Conservation (phyloP, 495 filamentous ascomycete genomes). For the Penicillium argentinense region DNA sequence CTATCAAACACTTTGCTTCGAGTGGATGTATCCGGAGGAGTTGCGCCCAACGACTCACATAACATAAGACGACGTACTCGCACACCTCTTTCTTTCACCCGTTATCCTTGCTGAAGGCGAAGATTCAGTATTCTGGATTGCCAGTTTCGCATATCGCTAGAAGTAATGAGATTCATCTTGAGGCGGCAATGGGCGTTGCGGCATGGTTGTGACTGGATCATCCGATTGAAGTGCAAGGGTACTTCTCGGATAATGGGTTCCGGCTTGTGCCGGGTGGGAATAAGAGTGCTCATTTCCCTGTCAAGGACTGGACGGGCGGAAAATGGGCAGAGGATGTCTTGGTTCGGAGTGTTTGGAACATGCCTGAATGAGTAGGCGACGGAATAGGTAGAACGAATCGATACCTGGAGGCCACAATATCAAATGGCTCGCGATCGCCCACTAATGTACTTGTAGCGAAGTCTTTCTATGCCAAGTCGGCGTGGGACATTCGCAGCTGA, state of each 20-base stretch:
- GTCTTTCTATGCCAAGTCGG: too few species aligned
- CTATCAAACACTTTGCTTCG: constrained; percentile 51
- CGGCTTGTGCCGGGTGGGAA: constrained; percentile 53
- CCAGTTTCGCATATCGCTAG: constrained; percentile 39
- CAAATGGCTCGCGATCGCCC: too few species aligned
- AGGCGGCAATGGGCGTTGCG: constrained; percentile 56
- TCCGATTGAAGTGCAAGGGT: constrained; percentile 53
- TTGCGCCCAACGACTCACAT: constrained; percentile 49
- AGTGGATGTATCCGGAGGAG: constrained; percentile 55
- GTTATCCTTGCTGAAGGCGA: constrained; percentile 48
- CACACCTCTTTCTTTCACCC: constrained; percentile 60
- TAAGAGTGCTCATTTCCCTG: constrained; percentile 47
- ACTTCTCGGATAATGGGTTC: constrained; percentile 64
- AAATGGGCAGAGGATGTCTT: constrained; percentile 56
- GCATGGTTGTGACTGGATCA: constrained; percentile 69
- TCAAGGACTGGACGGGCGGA: constrained; percentile 45
- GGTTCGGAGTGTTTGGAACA: constrained; percentile 63
- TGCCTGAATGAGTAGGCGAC: too few species aligned
- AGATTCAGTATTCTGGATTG: constrained; percentile 56
- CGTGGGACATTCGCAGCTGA: too few species aligned
- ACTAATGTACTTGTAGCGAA: too few species aligned
- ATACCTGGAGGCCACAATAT: too few species aligned
- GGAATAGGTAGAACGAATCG: too few species aligned
- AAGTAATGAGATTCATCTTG: constrained; percentile 51
- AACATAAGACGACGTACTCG: constrained; percentile 39